Base-by-base conservation (phyloP, 306 rosid genomes). In the Trichosanthes truncata region DNA sequence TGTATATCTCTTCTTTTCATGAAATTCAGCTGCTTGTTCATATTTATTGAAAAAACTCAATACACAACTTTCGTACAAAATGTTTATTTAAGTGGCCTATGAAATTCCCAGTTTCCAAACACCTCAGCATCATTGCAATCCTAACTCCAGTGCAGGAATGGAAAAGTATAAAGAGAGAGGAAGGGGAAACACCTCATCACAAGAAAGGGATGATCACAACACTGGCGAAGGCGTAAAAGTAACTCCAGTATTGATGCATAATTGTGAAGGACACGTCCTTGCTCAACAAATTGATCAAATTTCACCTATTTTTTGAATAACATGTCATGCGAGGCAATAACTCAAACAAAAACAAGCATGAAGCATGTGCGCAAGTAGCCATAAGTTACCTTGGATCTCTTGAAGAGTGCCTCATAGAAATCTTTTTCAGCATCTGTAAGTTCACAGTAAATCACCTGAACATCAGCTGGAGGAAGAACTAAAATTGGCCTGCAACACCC, bases 241-340 rank as follows among this genome's bases (percentile, higher is more conserved):
- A 94, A 83, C 90, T 92, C 97, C 90, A 94, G 80, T 83, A 94
- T 94, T 80, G 97, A 94, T 84, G 97, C 98, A 83, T 94, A 94
- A 84, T 92, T 94, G 90, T 94, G 98, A 91, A 94, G 98, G 90
- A 94, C 89, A 41, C 97, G 96, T 77, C 98, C 98, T 89, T 94
- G 97, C 82, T 92, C 97, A 82, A 94, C 96, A 89, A 92, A 92
- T 62, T 94, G 97, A 81, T 92, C 97, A 80, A 94, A 94, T 80
- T 89, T 94, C 78, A 94, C 97, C 98, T 94, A 80, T 45, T 26
- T 10, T 46, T 46, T 23, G 40, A n/a, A 69, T 69, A 45, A 5
- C 77, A 25, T 11, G 40, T 73, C 15, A 73, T 0, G 7, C 40
- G 49, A 26, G 77, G 59, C 9, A 46, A 73, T 73, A 48, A 31